phyloP scores from a whole-genome alignment of 257 asterid species.

The Echites panduratus region DNA sequence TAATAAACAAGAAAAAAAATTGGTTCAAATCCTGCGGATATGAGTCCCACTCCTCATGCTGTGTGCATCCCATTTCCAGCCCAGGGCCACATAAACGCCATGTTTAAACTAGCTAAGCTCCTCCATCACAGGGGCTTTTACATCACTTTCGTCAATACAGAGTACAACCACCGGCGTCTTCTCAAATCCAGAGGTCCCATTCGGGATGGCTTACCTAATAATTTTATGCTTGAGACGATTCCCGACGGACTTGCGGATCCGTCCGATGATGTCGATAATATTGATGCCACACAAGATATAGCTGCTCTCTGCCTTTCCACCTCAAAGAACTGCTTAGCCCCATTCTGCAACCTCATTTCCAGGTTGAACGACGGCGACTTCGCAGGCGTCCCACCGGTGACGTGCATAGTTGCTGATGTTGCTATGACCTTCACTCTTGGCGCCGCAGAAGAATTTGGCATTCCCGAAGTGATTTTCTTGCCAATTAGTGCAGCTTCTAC shows the following conservation, averaged over 20 bases:
- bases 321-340: slow-evolving; percentile 35
- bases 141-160: slow-evolving; percentile 29
- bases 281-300: slow-evolving; percentile 19
- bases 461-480: slow-evolving; percentile 47
- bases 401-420: slow-evolving; percentile 49
- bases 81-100: slow-evolving; percentile 27
- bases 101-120: slow-evolving; percentile 23
- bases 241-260: slow-evolving; percentile 28
- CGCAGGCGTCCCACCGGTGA: slow-evolving; percentile 33
- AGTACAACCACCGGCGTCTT: slow-evolving; percentile 24
- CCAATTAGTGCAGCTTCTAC: slow-evolving; percentile 46
- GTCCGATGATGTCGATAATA: slow-evolving; percentile 15
- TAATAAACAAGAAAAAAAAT: neutral
- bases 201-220: slow-evolving; percentile 17
- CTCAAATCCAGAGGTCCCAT: slow-evolving; percentile 21
- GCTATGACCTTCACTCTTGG: slow-evolving; percentile 37
- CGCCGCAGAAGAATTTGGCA: slow-evolving; percentile 43
- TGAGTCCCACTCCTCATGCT: slow-evolving; percentile 15
- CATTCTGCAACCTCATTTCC: slow-evolving; percentile 36
- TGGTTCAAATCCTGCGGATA: neutral
- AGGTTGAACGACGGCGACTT: slow-evolving; percentile 22
- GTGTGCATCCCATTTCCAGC: slow-evolving; percentile 23
- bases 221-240: slow-evolving; percentile 19
- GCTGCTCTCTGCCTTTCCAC: slow-evolving; percentile 39
- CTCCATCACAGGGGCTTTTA: slow-evolving; percentile 23